These are phyloP conservation scores for Ophiorrhiza pumila DNA, from an alignment of 257 asterid species.

Conservation along the genomic window DNA sequence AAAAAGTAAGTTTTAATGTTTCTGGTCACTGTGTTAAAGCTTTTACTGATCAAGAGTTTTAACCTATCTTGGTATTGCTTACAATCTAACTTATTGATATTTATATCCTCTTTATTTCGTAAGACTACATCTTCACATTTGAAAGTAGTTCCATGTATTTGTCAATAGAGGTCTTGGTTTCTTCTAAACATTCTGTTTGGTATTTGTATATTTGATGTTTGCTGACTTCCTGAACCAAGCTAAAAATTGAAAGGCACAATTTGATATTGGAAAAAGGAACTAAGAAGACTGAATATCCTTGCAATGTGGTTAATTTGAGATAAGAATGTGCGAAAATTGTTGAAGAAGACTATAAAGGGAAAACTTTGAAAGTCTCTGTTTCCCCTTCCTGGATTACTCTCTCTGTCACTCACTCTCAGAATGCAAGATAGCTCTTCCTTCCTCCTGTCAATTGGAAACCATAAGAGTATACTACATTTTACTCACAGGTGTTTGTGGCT, in stretches of 20 bases:
- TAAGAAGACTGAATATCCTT: not conserved
- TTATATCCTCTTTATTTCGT: not conserved
- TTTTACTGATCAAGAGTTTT: not conserved
- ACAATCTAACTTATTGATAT: not conserved
- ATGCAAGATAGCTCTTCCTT: not conserved
- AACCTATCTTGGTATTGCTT: not conserved
- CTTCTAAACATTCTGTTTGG: not conserved
- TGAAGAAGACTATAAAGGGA: not conserved
- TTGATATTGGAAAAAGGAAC: not conserved
- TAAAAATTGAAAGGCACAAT: not conserved
- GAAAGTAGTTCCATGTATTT: too few relatives aligned
- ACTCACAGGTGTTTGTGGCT: slow-evolving; percentile 75
- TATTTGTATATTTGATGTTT: not conserved
- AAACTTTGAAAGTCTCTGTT: not conserved
- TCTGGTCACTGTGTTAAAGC: not conserved
- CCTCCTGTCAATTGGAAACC: not conserved
- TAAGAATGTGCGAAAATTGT: not conserved
- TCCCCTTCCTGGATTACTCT: not conserved
- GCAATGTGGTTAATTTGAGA: not conserved
- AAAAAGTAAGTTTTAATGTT: slow-evolving; percentile 52
- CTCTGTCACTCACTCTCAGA: not conserved
- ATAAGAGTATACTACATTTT: not conserved
- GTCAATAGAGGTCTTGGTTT: not conserved
- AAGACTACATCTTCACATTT: not conserved
- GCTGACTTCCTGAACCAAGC: too few relatives aligned